These are phyloP conservation scores for Trichoderma citrinoviride DNA, from an alignment of 2,329 filamentous ascomycete species.

Conservation along the genomic window DNA sequence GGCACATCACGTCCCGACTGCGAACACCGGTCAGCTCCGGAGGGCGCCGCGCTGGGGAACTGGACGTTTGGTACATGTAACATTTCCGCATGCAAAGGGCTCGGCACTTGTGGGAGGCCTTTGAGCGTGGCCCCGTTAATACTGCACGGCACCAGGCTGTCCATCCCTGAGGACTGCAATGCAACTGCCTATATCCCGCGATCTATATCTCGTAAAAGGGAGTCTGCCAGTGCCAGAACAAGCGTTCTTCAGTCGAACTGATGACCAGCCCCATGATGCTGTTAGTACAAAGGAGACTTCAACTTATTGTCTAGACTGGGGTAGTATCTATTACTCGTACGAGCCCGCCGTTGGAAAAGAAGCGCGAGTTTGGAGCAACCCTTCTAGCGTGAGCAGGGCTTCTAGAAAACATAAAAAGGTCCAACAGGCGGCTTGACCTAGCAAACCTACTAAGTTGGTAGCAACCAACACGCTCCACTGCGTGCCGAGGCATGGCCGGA, in stretches of 20 bases:
- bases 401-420: conserved; percentile 9
- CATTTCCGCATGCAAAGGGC: not conserved
- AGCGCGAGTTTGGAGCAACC: not conserved
- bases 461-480: not conserved
- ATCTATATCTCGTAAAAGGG: not conserved
- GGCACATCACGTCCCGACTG: too few species aligned
- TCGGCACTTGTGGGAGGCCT: conserved; percentile 7
- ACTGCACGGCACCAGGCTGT: not conserved
- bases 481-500: conserved; percentile 1
- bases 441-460: too few species aligned
- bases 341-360: not conserved
- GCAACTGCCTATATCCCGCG: not conserved
- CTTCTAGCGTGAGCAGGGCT: conserved; percentile 12
- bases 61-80: too few species aligned
- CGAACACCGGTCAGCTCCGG: too few species aligned
- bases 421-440: too few species aligned
- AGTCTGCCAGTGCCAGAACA: not conserved
- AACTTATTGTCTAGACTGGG: too few species aligned
- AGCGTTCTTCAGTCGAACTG: too few species aligned
- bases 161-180: conserved; percentile 2
- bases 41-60: not conserved
- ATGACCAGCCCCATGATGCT: too few species aligned
- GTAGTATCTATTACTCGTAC: not conserved
- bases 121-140: not conserved
- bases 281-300: too few species aligned